phyloP scores from a whole-genome alignment of 192 early-diverging fungal genomes.

The Linnemannia zychae region DNA sequence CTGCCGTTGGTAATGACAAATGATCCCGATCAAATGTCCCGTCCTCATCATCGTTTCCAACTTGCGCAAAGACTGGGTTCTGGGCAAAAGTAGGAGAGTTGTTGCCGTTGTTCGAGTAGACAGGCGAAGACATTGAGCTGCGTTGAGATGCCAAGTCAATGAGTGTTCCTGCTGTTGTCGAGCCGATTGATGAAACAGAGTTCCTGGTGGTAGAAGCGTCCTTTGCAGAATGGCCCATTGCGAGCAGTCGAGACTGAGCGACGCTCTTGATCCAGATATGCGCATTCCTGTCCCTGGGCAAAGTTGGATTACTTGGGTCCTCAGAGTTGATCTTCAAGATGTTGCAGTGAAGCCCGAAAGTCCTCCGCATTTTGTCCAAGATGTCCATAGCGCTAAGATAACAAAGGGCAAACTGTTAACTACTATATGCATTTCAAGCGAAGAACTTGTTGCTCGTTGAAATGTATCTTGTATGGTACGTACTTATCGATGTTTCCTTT shows the following conservation, averaged over 20 bases:
- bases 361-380: constrained; percentile 74
- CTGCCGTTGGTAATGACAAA: constrained; percentile 18
- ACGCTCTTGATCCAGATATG: constrained; percentile 64
- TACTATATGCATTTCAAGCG: background rate
- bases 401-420: background rate
- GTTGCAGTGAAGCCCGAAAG: constrained; percentile 73
- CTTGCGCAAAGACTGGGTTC: constrained; percentile 43
- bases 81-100: constrained; percentile 50
- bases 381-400: constrained; percentile 67
- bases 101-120: constrained; percentile 48
- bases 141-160: constrained; percentile 37
- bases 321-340: constrained; percentile 74
- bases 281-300: constrained; percentile 37
- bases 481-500: constrained; percentile 67
- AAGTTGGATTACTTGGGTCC: constrained; percentile 17
- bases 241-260: constrained; percentile 45
- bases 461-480: background rate
- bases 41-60: constrained; percentile 48
- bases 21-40: constrained; percentile 49
- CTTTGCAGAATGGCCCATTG: constrained; percentile 32
- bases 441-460: background rate
- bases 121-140: constrained; percentile 52
- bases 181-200: constrained; percentile 36
- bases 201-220: constrained; percentile 17
- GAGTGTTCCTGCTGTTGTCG: constrained; percentile 22